Evolutionary conservation across 2,329 filamentous ascomycete genomes (phyloP).

Genomic region (Madurella mycetomatis): DNA sequence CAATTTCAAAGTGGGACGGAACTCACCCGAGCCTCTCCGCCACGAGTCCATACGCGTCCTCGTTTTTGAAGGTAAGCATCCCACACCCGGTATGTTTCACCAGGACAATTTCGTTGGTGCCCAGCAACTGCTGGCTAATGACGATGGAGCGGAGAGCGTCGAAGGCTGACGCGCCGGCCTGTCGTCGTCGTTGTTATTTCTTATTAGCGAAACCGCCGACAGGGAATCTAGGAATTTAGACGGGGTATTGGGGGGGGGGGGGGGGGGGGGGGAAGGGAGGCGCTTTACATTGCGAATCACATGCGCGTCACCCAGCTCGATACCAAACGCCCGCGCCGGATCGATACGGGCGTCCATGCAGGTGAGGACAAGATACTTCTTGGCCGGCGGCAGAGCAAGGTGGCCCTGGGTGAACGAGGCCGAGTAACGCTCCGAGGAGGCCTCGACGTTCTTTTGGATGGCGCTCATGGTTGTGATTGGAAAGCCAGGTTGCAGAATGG

Average conservation of each 20-base stretch:
- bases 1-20: background rate
- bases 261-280: background rate
- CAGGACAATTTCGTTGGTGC: constrained; percentile 68
- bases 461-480: constrained; percentile 19
- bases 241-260: no score
- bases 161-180: constrained; percentile 58
- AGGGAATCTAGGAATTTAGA: background rate
- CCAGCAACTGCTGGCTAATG: constrained; percentile 74
- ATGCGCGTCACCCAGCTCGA: constrained; percentile 71
- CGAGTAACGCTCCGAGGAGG: constrained; percentile 28
- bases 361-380: constrained; percentile 65
- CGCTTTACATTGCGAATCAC: constrained; percentile 61
- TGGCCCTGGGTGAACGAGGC: constrained; percentile 58
- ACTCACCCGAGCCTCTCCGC: constrained; percentile 51
- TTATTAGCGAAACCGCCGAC: background rate
- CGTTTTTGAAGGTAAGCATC: constrained; percentile 67
- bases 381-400: constrained; percentile 64
- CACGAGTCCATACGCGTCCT: constrained; percentile 52
- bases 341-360: constrained; percentile 80
- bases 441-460: constrained; percentile 28
- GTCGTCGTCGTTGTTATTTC: background rate
- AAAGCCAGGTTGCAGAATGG: background rate
- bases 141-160: constrained; percentile 71
- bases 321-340: constrained; percentile 63
- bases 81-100: constrained; percentile 73